Evolutionary conservation across 2,329 filamentous ascomycete genomes (phyloP).

Genomic region (Incumbomyces delicatus): DNA sequence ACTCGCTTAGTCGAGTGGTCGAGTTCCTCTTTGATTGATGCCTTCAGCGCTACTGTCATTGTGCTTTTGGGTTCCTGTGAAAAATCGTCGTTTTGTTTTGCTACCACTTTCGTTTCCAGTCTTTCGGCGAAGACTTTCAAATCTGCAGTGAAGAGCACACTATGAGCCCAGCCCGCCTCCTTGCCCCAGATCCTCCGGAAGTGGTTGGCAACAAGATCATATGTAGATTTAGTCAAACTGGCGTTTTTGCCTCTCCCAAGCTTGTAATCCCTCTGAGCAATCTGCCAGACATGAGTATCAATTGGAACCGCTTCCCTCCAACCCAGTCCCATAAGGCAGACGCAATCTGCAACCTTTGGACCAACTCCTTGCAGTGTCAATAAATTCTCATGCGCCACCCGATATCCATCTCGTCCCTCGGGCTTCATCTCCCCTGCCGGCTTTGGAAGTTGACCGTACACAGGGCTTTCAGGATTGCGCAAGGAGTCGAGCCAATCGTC

Average conservation of each 20-base stretch:
- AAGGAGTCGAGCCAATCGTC: constrained; percentile 66
- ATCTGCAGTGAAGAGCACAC: constrained; percentile 90
- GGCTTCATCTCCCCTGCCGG: constrained; percentile 40
- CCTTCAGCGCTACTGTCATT: constrained; percentile 8
- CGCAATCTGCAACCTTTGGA: constrained; percentile 93
- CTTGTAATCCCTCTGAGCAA: constrained; percentile 89
- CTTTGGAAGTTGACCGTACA: constrained; percentile 40
- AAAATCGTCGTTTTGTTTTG: constrained; percentile 22
- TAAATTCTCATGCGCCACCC: constrained; percentile 68
- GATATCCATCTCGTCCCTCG: constrained; percentile 56
- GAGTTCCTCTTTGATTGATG: constrained; percentile 14
- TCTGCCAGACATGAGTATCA: constrained; percentile 98
- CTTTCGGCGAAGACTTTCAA: constrained; percentile 71
- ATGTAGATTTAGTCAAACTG: constrained; percentile 77
- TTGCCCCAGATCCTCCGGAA: constrained; percentile 85
- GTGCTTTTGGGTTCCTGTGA: constrained; percentile 12
- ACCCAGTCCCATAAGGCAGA: constrained; percentile 88
- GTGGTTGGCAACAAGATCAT: constrained; percentile 80
- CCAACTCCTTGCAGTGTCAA: constrained; percentile 78
- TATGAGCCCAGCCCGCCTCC: constrained; percentile 95
- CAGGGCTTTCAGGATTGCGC: constrained; percentile 64
- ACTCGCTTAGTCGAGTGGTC: constrained; percentile 13
- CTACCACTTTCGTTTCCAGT: constrained; percentile 31
- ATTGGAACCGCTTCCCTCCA: constrained; percentile 95
- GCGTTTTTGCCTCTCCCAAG: constrained; percentile 76